phyloP scores from a whole-genome alignment of 495 filamentous ascomycete genomes.

The Trichocladium uniseriatum region DNA sequence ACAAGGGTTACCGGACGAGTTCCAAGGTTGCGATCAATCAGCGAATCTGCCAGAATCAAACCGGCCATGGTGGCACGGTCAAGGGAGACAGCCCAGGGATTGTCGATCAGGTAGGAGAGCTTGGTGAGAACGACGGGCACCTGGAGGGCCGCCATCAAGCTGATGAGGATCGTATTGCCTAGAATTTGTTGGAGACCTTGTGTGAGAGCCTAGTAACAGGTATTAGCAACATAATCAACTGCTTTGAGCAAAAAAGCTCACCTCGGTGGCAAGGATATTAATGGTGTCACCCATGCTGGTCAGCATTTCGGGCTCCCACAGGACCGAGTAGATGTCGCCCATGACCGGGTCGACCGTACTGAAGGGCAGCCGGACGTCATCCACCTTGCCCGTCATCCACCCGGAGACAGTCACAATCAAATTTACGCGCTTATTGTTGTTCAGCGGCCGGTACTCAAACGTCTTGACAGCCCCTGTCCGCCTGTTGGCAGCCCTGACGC shows the following conservation, averaged over 20 bases:
- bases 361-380: conserved; percentile 90
- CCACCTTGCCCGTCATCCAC: conserved; percentile 97
- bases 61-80: conserved; percentile 81
- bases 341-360: conserved; percentile 95
- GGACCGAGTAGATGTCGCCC: conserved; percentile 94
- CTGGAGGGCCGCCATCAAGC: conserved; percentile 89
- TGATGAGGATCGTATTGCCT: conserved; percentile 77
- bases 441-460: conserved; percentile 91
- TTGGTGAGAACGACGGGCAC: conserved; percentile 89
- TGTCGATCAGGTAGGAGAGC: conserved; percentile 93
- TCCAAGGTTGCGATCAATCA: conserved; percentile 86
- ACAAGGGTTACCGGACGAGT: conserved; percentile 90
- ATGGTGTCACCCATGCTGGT: conserved; percentile 96
- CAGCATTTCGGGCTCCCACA: conserved; percentile 99
- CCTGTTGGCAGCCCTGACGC: conserved; percentile 71
- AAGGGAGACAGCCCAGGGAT: conserved; percentile 92
- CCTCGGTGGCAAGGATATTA: conserved; percentile 95
- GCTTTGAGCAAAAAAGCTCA: conserved; percentile 32
- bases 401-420: conserved; percentile 92
- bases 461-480: conserved; percentile 86
- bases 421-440: conserved; percentile 96
- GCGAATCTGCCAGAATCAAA: conserved; percentile 88
- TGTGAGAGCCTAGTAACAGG: conserved; percentile 61
- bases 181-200: conserved; percentile 94
- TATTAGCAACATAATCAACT: conserved; percentile 11